phyloP scores from a whole-genome alignment of 78 protist species.

The Goniomonas avonlea region DNA sequence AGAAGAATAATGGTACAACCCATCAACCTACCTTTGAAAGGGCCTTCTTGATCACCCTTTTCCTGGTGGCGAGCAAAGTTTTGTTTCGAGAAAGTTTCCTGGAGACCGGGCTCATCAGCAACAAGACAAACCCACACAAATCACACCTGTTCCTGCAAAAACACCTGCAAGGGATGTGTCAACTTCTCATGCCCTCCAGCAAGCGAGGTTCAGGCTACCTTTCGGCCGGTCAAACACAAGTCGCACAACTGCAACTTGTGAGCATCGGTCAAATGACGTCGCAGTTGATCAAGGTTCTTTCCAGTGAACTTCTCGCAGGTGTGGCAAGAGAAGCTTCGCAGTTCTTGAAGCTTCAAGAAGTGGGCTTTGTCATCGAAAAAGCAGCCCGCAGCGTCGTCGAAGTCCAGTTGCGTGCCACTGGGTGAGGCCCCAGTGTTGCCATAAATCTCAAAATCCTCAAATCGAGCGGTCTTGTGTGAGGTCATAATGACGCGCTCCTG shows the following conservation, averaged over 20 bases:
- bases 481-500: constrained; percentile 20
- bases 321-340: neutral
- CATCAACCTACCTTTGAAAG: no score
- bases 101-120: neutral
- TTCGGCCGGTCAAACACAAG: no score
- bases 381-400: neutral
- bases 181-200: no score
- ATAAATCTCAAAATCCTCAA: constrained; percentile 8
- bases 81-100: neutral
- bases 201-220: no score
- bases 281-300: no score
- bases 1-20: no score
- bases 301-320: neutral
- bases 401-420: neutral
- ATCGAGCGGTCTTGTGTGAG: neutral
- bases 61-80: neutral
- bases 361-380: neutral
- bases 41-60: neutral
- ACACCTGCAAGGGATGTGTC: no score
- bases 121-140: neutral
- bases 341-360: neutral
- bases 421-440: neutral
- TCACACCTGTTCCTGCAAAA: neutral
- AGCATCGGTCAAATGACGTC: no score
- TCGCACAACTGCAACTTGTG: no score